Conservation (phyloP, 1,139 yeast species). For the Zygosaccharomyces sapae region DNA sequence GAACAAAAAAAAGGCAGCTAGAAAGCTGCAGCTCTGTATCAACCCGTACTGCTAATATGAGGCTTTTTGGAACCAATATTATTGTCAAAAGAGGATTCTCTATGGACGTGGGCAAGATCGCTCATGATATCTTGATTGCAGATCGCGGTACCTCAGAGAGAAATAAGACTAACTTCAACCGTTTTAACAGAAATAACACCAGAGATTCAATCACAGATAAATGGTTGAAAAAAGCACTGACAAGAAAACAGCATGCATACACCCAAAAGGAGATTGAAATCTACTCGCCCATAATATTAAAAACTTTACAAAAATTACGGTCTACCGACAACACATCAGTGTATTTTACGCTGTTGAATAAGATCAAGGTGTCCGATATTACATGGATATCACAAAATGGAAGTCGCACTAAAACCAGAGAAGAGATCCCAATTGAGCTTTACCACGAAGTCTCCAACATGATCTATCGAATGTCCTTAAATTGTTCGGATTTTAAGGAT, state of each 20-base stretch:
- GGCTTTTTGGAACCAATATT: neutral
- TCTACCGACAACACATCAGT: constrained; percentile 13
- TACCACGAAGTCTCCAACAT: constrained; percentile 26
- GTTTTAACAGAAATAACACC: neutral
- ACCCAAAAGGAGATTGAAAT: constrained; percentile 7
- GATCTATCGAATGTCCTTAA: constrained; percentile 19
- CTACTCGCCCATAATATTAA: constrained; percentile 18
- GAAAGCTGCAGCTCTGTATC: neutral
- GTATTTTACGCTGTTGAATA: constrained; percentile 24
- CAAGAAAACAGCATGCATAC: neutral
- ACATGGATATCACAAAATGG: constrained; percentile 22
- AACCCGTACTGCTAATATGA: neutral
- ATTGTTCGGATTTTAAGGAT: constrained; percentile 9
- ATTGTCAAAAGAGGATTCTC: neutral
- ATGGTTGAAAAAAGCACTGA: constrained; percentile 21
- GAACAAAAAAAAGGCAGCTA: neutral
- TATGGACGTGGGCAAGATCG: constrained; percentile 5
- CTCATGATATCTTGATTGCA: constrained; percentile 9
- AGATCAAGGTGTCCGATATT: constrained; percentile 19
- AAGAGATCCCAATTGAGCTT: constrained; percentile 23
- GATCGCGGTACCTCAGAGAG: neutral
- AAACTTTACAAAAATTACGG: constrained; percentile 22
- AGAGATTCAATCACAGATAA: constrained; percentile 17
- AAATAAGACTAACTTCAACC: neutral
- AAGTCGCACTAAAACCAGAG: constrained; percentile 3